A percentile compares a stretch with the other conserved stretches of the same genome.
phyloP scores from a whole-genome alignment of 108 stramenopile species.

The Fragilaria crotonensis region DNA sequence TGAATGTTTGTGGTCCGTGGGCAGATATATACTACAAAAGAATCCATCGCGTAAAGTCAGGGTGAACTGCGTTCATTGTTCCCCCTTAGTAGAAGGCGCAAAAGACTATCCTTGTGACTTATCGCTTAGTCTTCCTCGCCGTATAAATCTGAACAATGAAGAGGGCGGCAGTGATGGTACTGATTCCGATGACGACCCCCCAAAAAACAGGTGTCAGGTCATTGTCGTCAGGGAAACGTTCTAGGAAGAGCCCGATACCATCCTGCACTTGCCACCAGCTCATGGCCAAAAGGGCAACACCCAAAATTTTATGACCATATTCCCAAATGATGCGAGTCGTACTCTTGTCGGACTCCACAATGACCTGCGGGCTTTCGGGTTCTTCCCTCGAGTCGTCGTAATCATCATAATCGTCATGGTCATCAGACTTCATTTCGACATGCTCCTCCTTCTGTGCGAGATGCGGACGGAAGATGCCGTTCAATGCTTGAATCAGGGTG shows the following conservation, averaged over 20 bases:
- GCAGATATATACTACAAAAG: no score
- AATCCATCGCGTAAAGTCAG: no score
- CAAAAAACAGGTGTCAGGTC: neutral
- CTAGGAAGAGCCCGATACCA: neutral
- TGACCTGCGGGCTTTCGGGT: neutral
- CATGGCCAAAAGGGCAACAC: neutral
- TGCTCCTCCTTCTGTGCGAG: no score
- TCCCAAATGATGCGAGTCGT: constrained; percentile 1
- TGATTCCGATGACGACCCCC: neutral
- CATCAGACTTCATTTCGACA: neutral
- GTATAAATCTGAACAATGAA: no score
- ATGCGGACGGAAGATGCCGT: constrained; percentile 28
- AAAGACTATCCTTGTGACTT: no score
- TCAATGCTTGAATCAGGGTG: constrained; percentile 23
- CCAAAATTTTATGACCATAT: neutral
- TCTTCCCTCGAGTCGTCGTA: neutral
- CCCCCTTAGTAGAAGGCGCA: no score
- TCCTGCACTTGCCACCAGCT: constrained; percentile 1
- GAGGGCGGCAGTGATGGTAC: no score
- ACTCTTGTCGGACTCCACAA: neutral
- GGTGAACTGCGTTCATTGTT: no score
- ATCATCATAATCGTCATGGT: neutral
- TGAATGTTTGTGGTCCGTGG: no score
- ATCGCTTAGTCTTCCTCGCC: no score
- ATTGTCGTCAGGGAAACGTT: neutral